These are phyloP conservation scores for Saturnispora dispora DNA, from an alignment of 805 yeast genomes.

Conservation along the genomic window DNA sequence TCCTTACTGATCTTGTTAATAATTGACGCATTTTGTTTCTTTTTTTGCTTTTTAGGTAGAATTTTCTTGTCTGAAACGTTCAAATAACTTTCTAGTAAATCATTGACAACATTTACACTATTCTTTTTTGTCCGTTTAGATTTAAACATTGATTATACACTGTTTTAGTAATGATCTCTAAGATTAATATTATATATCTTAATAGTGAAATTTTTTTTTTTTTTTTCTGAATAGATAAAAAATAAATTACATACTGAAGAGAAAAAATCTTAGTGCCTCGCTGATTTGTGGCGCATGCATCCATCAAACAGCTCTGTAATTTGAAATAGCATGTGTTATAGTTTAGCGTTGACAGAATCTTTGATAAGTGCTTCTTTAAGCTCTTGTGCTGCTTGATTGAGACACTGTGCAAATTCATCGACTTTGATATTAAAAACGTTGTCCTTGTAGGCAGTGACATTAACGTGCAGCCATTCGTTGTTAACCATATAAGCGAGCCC, in stretches of 20 bases:
- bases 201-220: neutral
- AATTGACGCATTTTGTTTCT: constrained; percentile 16
- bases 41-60: constrained; percentile 4
- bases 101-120: constrained; percentile 20
- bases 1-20: constrained; percentile 19
- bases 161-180: neutral
- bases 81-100: constrained; percentile 21
- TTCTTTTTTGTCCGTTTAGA: constrained; percentile 14
- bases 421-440: constrained; percentile 48
- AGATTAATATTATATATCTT: neutral
- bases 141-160: constrained; percentile 13
- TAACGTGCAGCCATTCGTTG: constrained; percentile 75
- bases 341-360: constrained; percentile 20
- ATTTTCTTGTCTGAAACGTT: constrained; percentile 10
- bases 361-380: constrained; percentile 50
- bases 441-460: constrained; percentile 65
- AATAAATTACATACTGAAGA: neutral
- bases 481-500: constrained; percentile 93
- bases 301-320: neutral
- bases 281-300: neutral
- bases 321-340: constrained; percentile 10
- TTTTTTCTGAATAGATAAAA: neutral
- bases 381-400: constrained; percentile 75
- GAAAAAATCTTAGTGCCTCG: neutral
- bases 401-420: constrained; percentile 52